A percentile compares a stretch with the other conserved stretches of the same genome.
These are phyloP conservation scores for Debaryomyces tyrocola DNA, from an alignment of 805 yeast genomes.

Conservation along the genomic window DNA sequence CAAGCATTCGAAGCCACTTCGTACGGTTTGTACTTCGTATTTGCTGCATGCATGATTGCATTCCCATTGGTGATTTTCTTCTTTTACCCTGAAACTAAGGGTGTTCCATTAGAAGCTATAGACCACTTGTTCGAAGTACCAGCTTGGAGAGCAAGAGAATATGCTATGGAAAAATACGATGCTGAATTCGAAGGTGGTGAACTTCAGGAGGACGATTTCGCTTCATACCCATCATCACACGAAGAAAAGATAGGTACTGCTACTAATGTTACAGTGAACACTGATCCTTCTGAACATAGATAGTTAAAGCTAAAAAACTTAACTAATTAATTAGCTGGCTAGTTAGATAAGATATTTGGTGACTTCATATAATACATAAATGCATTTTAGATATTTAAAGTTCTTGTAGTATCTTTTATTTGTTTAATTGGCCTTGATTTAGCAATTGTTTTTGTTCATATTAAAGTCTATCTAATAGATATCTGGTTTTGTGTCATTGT, in stretches of 20 bases:
- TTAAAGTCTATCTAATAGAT: too few relatives aligned
- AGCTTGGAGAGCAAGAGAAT: constrained; percentile 31
- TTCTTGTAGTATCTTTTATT: too few relatives aligned
- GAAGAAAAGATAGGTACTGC: not conserved
- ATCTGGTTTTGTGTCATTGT: too few relatives aligned
- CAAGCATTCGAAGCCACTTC: constrained; percentile 44
- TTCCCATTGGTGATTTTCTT: constrained; percentile 29
- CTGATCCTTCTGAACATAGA: not conserved
- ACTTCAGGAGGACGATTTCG: not conserved
- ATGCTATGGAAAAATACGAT: constrained; percentile 23
- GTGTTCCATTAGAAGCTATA: constrained; percentile 34
- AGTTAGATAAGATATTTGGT: not conserved
- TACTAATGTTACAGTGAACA: not conserved
- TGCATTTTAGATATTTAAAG: too few relatives aligned
- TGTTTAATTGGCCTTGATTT: too few relatives aligned
- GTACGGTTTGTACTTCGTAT: constrained; percentile 47
- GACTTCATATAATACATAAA: too few relatives aligned
- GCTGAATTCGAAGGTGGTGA: constrained; percentile 13
- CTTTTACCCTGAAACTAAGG: constrained; percentile 40
- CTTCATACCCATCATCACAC: constrained; percentile 3
- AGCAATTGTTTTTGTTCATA: too few relatives aligned
- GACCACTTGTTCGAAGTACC: constrained; percentile 33
- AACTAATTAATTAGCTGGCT: constrained; percentile 3
- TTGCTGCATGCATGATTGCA: constrained; percentile 29
- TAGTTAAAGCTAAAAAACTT: too few relatives aligned